Base-by-base conservation (phyloP, 1,284 basidiomycete genomes). In the Crepidotus sp. region DNA sequence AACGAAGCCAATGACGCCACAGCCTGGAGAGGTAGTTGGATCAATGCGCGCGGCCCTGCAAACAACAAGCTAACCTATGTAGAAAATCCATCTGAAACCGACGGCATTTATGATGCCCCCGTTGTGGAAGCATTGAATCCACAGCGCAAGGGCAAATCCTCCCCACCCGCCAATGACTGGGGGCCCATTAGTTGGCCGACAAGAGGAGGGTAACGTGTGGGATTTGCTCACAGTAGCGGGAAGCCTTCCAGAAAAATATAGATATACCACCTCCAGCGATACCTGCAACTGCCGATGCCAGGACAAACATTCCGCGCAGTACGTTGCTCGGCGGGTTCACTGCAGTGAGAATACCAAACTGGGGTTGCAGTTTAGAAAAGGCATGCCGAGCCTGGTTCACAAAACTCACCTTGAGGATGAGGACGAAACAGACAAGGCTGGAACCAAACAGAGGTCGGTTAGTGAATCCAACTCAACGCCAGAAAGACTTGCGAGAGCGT, bases 221-320 rank as follows among this genome's bases (percentile, higher is more conserved):
- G 1, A 6, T 27, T 18, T 9, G 36, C 50, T 40, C 18, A 49
- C 50, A 52, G 64, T 90, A 92, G 54, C 83, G 82, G 11, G 89
- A 77, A 34, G 76, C 82, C 57, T 89, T 87, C 83, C 83, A 90
- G 62, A 93, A 89, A 70, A 96, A 92, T 53, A 94, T 85, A 46
- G 87, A 76, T 45, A 91, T 69, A 13, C 74, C 88, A 22, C 91
- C 91, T 21, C 88, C 90, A 46, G 85, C 80, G 44, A 88, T 66
- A 25, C 90, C 87, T 13, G 90, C 83, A 41, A 95, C 76, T 13
- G 77, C 67, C 45, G 74, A 81, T 1, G 92, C 80, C 14, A 97
- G 76, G 10, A 96, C 82, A 65, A 94, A 97, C 61, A 96, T 77
- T 36, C 93, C 94, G 24, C 90, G 80, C 14, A 93, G 68, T 3